Percentiles rank a stretch among this genome's conserved stretches.
Conservation (phyloP, 2,329 filamentous ascomycete genomes). For the Xylariaceae sp. region DNA sequence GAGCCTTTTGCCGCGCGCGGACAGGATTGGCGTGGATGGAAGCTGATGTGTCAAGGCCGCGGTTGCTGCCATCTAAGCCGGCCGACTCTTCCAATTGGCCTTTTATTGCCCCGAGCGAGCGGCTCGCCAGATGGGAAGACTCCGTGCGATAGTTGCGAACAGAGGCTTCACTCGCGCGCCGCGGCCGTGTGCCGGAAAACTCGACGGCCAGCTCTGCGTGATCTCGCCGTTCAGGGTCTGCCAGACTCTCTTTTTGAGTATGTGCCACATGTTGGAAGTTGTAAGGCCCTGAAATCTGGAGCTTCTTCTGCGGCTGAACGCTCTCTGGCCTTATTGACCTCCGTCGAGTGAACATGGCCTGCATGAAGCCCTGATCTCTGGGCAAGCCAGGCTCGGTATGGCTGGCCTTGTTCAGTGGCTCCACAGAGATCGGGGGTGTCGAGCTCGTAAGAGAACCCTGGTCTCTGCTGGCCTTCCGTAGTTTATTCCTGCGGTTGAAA, state of each 20-base stretch:
- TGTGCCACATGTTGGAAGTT: slow-evolving; percentile 61
- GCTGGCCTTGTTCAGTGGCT: slow-evolving; percentile 33
- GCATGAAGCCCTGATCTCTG: slow-evolving; percentile 38
- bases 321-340: slow-evolving; percentile 26
- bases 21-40: slow-evolving; percentile 1
- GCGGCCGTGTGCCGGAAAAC: slow-evolving; percentile 32
- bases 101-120: slow-evolving; percentile 30
- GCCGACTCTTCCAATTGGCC: slow-evolving; percentile 15
- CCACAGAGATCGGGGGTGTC: too few species aligned
- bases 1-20: slow-evolving; percentile 11
- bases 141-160: slow-evolving; percentile 31
- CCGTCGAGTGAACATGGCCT: slow-evolving; percentile 44
- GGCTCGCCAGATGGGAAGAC: slow-evolving; percentile 38
- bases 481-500: slow-evolving; percentile 46
- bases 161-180: slow-evolving; percentile 8
- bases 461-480: slow-evolving; percentile 44
- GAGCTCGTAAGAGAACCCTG: slow-evolving; percentile 41
- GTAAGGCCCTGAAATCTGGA: slow-evolving; percentile 55
- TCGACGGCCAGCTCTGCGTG: slow-evolving; percentile 36
- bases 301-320: slow-evolving; percentile 28
- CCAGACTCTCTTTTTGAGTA: slow-evolving; percentile 42
- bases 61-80: slow-evolving; percentile 13
- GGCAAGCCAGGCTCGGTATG: slow-evolving; percentile 26
- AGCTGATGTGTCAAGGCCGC: slow-evolving; percentile 1
- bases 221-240: slow-evolving; percentile 32